Base-by-base conservation (phyloP, 345 rosid species). In the Gossypium turneri region DNA sequence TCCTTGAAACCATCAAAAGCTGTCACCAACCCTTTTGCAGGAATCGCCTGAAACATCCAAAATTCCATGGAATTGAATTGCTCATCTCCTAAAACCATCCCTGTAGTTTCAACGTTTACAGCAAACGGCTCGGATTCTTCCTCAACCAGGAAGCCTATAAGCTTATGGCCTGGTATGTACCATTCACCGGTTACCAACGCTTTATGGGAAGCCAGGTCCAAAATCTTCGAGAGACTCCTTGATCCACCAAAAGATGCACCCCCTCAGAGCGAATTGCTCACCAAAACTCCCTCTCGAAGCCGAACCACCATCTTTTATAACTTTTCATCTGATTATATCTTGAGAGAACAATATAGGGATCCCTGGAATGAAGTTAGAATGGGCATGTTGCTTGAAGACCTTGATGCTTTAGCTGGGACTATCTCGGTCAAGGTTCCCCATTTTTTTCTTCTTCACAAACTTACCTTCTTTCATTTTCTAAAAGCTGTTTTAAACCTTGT, bases 131-230 rank as follows among this genome's bases (percentile, higher is more conserved):
- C 41, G 34, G 92, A 92, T 12, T 87, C 61, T 47, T 9, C 96
- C 71, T 90, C 96, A 0, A 84, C 90, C 53, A 76, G 96, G 17
- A 90, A 83, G 79, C 96, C 96, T 1, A 79, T 94, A 56, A 92
- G 96, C 81, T 76, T 94, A 50, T 94, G 98, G 97, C 98, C 97
- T 61, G 96, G 98, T 58, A 92, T 92, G 94, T 94, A 94, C 79
- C 96, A 90, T 75, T 94, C 98, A 2, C 97, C 97, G 0, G 97
- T 90, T 1, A 92, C 94, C 65, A 87, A 87, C 64, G 97, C 97
- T 79, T 81, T 94, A 0, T 94, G 96, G 96, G 94, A 92, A 80
- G 96, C 96, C 8, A 86, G 96, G 81, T 84, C 94, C 10, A 78
- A 75, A 15, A 86, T 90, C 13, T 88, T 87, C 77, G 92, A 86